Evolutionary conservation across 768 basidiomycete species (phyloP).

Genomic region (Leucocoprinus leucothites): DNA sequence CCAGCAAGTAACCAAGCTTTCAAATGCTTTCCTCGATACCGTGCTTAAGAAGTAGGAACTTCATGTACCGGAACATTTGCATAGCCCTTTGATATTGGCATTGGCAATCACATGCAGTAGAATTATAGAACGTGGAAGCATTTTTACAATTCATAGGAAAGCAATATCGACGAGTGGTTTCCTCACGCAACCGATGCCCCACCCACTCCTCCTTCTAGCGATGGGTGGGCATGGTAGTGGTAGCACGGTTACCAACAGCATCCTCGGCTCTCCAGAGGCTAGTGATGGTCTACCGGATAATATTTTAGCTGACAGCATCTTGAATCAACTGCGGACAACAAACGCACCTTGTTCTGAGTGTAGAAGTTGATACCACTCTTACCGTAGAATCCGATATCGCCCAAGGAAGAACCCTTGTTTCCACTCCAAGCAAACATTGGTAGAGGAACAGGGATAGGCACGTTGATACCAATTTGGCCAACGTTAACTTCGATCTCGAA

Average conservation of each 20-base stretch:
- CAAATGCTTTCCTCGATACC: constrained; percentile 77
- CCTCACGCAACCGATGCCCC: background rate
- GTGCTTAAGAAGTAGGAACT: constrained; percentile 33
- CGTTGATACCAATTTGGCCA: constrained; percentile 92
- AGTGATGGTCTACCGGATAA: constrained; percentile 69
- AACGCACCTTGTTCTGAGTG: constrained; percentile 82
- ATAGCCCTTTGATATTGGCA: too few relatives aligned
- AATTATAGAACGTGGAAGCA: too few relatives aligned
- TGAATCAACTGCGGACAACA: background rate
- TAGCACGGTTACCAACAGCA: constrained; percentile 73
- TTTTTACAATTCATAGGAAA: too few relatives aligned
- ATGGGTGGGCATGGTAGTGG: constrained; percentile 85
- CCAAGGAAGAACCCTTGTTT: constrained; percentile 74
- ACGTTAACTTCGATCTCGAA: constrained; percentile 88
- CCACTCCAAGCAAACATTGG: constrained; percentile 98
- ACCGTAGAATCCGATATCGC: constrained; percentile 91
- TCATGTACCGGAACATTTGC: background rate
- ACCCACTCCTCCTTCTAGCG: constrained; percentile 32
- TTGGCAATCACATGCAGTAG: too few relatives aligned
- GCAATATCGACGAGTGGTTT: too few relatives aligned
- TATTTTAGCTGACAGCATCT: background rate
- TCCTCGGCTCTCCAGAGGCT: constrained; percentile 91
- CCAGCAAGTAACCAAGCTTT: constrained; percentile 69
- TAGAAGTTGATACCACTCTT: constrained; percentile 89
- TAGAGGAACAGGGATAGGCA: constrained; percentile 86